These are phyloP conservation scores for Fusarium mangiferae DNA, from an alignment of 2,329 filamentous ascomycete species.

Conservation along the genomic window DNA sequence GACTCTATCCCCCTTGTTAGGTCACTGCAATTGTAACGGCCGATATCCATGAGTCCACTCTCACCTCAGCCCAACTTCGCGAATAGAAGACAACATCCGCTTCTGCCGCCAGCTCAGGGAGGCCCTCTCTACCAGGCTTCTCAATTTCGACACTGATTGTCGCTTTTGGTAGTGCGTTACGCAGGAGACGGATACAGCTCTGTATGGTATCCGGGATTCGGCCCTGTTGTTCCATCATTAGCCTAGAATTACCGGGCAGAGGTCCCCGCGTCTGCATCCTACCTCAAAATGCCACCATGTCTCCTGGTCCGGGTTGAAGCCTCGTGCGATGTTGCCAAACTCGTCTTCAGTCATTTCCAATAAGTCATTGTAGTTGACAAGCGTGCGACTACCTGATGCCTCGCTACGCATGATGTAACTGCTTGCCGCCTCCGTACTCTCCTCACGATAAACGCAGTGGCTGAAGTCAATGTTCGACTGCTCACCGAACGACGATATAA, in stretches of 20 bases:
- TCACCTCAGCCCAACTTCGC: slow-evolving; percentile 74
- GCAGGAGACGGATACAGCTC: slow-evolving; percentile 67
- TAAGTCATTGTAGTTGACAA: slow-evolving; percentile 76
- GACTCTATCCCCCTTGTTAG: slow-evolving; percentile 44
- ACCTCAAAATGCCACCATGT: slow-evolving; percentile 81
- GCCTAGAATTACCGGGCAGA: slow-evolving; percentile 1
- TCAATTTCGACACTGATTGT: slow-evolving; percentile 77
- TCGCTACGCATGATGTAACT: slow-evolving; percentile 75
- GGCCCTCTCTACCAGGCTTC: slow-evolving; percentile 71
- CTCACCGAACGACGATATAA: slow-evolving; percentile 65
- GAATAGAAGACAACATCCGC: slow-evolving; percentile 82
- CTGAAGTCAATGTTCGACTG: slow-evolving; percentile 57
- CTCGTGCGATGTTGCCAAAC: slow-evolving; percentile 60
- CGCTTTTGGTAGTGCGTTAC: slow-evolving; percentile 54
- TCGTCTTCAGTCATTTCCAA: slow-evolving; percentile 74
- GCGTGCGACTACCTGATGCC: slow-evolving; percentile 70
- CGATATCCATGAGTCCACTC: slow-evolving; percentile 23
- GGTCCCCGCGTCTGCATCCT: slow-evolving; percentile 30
- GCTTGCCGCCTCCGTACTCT: slow-evolving; percentile 67
- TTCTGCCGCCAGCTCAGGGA: slow-evolving; percentile 67
- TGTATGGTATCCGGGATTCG: slow-evolving; percentile 70
- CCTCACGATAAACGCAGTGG: slow-evolving; percentile 69
- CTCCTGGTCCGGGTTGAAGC: slow-evolving; percentile 49
- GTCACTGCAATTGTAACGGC: slow-evolving; percentile 3
- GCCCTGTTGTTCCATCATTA: slow-evolving; percentile 57